phyloP scores from a whole-genome alignment of 1,139 yeast species.

The Lodderomyces metapsilosis region DNA sequence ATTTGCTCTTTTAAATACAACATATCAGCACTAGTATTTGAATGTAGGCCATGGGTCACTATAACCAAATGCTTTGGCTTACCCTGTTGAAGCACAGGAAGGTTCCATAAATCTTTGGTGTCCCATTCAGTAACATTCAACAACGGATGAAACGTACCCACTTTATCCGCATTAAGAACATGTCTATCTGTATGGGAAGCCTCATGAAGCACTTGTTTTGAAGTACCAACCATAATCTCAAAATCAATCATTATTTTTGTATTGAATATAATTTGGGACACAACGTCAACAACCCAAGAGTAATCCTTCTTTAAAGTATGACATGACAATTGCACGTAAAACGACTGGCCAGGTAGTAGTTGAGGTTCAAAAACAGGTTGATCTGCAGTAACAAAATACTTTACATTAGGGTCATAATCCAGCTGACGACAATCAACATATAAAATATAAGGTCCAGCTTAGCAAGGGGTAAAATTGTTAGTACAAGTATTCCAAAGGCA shows the following conservation, averaged over 20 bases:
- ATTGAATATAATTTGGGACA: conserved; percentile 79
- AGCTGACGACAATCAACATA: conserved; percentile 77
- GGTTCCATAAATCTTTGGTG: conserved; percentile 74
- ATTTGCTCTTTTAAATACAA: conserved; percentile 79
- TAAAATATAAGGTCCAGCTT: conserved; percentile 82
- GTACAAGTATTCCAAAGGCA: no score
- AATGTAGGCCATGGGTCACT: conserved; percentile 88
- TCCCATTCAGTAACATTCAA: conserved; percentile 50
- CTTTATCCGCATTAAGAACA: conserved; percentile 26
- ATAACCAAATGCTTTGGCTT: conserved; percentile 71
- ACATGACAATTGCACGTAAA: conserved; percentile 46
- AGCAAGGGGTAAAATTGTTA: neutral
- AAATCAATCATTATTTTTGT: conserved; percentile 66
- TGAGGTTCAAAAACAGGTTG: conserved; percentile 72
- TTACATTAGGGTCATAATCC: conserved; percentile 56
- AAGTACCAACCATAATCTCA: conserved; percentile 62
- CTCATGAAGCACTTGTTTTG: conserved; percentile 45
- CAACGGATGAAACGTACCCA: conserved; percentile 28
- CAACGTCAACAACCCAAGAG: conserved; percentile 82
- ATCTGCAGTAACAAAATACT: conserved; percentile 63
- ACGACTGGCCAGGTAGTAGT: conserved; percentile 58
- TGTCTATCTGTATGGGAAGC: conserved; percentile 20
- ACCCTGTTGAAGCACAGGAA: conserved; percentile 44
- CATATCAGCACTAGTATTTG: conserved; percentile 89
- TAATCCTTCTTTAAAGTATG: conserved; percentile 41